Evolutionary conservation across 2,329 filamentous ascomycete genomes (phyloP).

Genomic region (Chrysosporium keratinophilum): DNA sequence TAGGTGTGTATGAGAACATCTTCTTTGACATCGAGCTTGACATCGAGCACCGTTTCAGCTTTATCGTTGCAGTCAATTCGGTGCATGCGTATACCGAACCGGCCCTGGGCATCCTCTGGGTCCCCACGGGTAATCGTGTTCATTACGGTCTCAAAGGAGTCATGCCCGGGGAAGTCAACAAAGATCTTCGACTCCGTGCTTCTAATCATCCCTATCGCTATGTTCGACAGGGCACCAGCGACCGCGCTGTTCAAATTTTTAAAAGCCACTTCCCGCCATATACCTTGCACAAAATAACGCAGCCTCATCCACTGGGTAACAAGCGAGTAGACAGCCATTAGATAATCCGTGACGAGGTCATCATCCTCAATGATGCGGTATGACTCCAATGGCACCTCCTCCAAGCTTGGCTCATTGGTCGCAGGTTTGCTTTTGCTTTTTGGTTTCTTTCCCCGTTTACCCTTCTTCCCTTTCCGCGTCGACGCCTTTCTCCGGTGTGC

Average conservation of each 20-base stretch:
- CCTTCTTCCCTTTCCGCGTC: slow-evolving; percentile 23
- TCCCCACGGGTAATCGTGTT: slow-evolving; percentile 34
- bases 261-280: slow-evolving; percentile 41
- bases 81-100: not conserved
- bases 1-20: slow-evolving; percentile 38
- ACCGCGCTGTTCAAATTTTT: slow-evolving; percentile 38
- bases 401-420: slow-evolving; percentile 18
- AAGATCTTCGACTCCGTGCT: slow-evolving; percentile 33
- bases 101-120: slow-evolving; percentile 23
- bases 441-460: slow-evolving; percentile 23
- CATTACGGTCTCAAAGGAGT: slow-evolving; percentile 37
- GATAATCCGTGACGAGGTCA: slow-evolving; percentile 33
- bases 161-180: slow-evolving; percentile 38
- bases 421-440: slow-evolving; percentile 16
- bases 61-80: not conserved
- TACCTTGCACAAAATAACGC: slow-evolving; percentile 31
- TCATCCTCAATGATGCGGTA: slow-evolving; percentile 37
- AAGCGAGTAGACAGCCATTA: slow-evolving; percentile 37
- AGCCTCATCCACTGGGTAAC: slow-evolving; percentile 32
- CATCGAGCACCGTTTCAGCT: slow-evolving; percentile 15
- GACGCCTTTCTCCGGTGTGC: slow-evolving; percentile 16
- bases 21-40: slow-evolving; percentile 34
- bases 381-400: slow-evolving; percentile 37
- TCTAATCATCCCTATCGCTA: slow-evolving; percentile 37
- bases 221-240: slow-evolving; percentile 36